phyloP scores from a whole-genome alignment of 208 protist species.

The Zelonia costaricensis region DNA sequence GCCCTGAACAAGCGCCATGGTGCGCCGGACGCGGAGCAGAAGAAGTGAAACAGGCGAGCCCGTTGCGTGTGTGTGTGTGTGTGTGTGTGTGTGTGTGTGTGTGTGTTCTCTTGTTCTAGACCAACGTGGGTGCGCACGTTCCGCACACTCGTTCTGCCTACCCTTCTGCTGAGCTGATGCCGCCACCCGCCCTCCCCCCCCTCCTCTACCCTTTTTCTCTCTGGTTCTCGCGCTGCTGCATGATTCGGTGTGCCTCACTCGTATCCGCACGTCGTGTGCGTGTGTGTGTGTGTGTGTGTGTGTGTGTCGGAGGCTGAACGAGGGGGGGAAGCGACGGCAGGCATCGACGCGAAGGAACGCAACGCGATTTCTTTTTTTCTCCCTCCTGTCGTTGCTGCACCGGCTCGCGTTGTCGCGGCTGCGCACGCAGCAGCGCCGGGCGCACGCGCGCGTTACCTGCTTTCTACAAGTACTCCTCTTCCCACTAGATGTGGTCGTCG shows the following conservation, averaged over 20 bases:
- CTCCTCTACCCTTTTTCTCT: neutral
- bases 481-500: too few relatives aligned
- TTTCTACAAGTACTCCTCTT: too few relatives aligned
- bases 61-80: neutral
- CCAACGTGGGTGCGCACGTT: neutral
- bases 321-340: too few relatives aligned
- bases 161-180: too few relatives aligned
- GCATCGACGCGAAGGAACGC: too few relatives aligned
- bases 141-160: neutral
- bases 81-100: constrained; percentile 1
- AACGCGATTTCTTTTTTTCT: too few relatives aligned
- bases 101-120: neutral
- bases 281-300: constrained; percentile 3
- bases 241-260: too few relatives aligned
- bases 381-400: neutral
- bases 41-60: neutral
- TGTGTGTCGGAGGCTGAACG: neutral
- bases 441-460: too few relatives aligned
- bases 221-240: too few relatives aligned
- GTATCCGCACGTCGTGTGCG: too few relatives aligned
- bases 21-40: neutral
- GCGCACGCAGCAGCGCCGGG: too few relatives aligned
- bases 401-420: neutral
- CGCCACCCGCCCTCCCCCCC: neutral
- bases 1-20: neutral